phyloP scores from a whole-genome alignment of 2,329 filamentous ascomycete species.

The Triangularia verruculosa region DNA sequence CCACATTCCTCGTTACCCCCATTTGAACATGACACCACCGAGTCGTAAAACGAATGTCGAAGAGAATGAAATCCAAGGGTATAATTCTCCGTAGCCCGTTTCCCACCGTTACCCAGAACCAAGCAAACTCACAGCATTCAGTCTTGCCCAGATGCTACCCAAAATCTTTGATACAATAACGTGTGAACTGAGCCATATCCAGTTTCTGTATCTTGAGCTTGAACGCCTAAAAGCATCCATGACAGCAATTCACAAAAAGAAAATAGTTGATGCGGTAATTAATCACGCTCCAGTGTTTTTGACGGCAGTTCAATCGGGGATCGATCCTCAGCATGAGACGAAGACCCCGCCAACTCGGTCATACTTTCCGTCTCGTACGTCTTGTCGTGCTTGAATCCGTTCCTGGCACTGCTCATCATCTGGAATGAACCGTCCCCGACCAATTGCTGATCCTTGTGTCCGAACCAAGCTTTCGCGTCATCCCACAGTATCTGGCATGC shows the following conservation, averaged over 20 bases:
- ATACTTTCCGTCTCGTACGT: conserved; percentile 50
- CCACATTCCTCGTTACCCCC: neutral
- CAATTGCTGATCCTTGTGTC: conserved; percentile 22
- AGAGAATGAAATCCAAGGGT: neutral
- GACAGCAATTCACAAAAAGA: neutral
- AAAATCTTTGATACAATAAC: neutral
- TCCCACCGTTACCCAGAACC: neutral
- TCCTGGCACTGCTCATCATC: conserved; percentile 27
- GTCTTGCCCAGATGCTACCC: too few species aligned
- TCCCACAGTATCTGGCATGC: conserved; percentile 53
- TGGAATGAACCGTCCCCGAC: conserved; percentile 33
- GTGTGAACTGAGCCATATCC: neutral
- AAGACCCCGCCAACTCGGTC: conserved; percentile 45
- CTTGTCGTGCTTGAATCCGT: conserved; percentile 32
- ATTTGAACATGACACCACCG: neutral
- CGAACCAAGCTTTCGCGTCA: conserved; percentile 32
- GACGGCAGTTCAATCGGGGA: neutral
- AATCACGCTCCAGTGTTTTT: neutral
- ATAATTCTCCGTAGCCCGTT: neutral
- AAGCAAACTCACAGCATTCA: too few species aligned
- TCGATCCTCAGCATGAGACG: conserved; percentile 31
- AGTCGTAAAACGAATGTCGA: neutral
- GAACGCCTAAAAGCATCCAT: neutral
- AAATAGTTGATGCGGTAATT: neutral
- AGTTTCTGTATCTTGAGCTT: neutral